phyloP scores from a whole-genome alignment of 2,329 filamentous ascomycete genomes.

The Fusarium verticillioides region DNA sequence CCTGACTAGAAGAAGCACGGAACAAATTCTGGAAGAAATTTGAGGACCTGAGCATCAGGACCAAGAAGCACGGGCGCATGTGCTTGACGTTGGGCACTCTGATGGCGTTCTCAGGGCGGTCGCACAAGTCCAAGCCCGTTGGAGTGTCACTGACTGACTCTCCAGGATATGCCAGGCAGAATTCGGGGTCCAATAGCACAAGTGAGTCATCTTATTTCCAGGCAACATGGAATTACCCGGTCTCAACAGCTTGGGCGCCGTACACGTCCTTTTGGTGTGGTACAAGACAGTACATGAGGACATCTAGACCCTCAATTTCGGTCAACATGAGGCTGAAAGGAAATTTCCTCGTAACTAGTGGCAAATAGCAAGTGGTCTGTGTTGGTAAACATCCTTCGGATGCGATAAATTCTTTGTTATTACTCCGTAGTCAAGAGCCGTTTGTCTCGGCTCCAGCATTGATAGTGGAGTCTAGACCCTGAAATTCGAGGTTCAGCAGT shows the following conservation, averaged over 20 bases:
- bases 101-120: slow-evolving; percentile 1
- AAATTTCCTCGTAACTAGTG: slow-evolving; percentile 3
- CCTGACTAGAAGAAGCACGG: slow-evolving; percentile 16
- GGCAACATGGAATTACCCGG: slow-evolving; percentile 16
- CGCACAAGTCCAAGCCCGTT: slow-evolving; percentile 1
- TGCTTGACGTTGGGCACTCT: slow-evolving; percentile 1
- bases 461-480: slow-evolving; percentile 33
- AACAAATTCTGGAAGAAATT: slow-evolving; percentile 4
- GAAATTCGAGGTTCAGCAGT: slow-evolving; percentile 9
- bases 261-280: slow-evolving; percentile 14
- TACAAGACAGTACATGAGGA: slow-evolving; percentile 32
- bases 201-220: slow-evolving; percentile 19
- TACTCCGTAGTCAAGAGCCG: neutral
- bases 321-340: slow-evolving; percentile 23
- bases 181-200: slow-evolving; percentile 11
- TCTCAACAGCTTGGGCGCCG: slow-evolving; percentile 3
- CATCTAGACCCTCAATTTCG: slow-evolving; percentile 1
- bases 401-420: slow-evolving; percentile 6
- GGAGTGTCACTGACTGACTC: neutral
- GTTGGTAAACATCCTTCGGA: neutral
- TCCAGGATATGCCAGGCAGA: slow-evolving; percentile 28
- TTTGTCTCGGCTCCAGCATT: neutral
- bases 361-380: slow-evolving; percentile 26
- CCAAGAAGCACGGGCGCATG: slow-evolving; percentile 21
- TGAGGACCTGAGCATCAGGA: neutral